phyloP scores from a whole-genome alignment of 2,329 filamentous ascomycete genomes.

The Colletotrichum abscissum region DNA sequence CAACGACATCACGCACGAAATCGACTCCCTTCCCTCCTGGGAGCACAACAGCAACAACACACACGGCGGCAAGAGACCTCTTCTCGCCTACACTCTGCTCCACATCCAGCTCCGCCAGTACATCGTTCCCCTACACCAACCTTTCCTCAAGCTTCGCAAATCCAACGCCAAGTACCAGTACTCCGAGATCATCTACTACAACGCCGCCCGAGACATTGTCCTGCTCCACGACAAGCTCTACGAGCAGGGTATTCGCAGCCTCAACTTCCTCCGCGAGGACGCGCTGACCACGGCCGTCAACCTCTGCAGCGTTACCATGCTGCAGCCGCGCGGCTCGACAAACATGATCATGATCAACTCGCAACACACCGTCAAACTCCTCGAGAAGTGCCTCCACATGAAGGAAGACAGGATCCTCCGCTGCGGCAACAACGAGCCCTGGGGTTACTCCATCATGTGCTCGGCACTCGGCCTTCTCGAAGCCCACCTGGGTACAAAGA shows the following conservation, averaged over 20 bases:
- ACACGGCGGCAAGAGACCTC: constrained; percentile 61
- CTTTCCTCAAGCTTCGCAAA: constrained; percentile 69
- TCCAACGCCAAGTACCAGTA: constrained; percentile 71
- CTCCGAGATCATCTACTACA: constrained; percentile 73
- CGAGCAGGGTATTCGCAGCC: constrained; percentile 67
- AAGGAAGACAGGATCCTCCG: constrained; percentile 70
- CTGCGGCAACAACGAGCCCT: constrained; percentile 73
- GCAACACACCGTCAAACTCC: constrained; percentile 68
- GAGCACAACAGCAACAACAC: constrained; percentile 49
- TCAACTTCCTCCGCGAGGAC: constrained; percentile 71
- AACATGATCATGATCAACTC: constrained; percentile 73
- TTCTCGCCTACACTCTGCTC: constrained; percentile 69
- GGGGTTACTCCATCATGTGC: constrained; percentile 74
- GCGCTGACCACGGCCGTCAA: constrained; percentile 70
- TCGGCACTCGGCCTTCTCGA: constrained; percentile 69
- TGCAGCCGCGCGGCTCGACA: constrained; percentile 68
- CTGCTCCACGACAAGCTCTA: constrained; percentile 71
- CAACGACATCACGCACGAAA: constrained; percentile 70
- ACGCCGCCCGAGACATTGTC: constrained; percentile 70
- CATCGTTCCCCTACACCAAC: constrained; percentile 71
- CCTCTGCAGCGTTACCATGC: constrained; percentile 69
- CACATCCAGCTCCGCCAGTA: constrained; percentile 72
- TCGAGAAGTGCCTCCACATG: constrained; percentile 70
- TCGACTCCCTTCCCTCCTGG: constrained; percentile 70
- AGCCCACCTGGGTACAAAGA: constrained; percentile 68